Evolutionary conservation across 768 basidiomycete species (phyloP), one percentile per base, ranked within the genome.

Genomic region (Boletus reticuloceps): DNA sequence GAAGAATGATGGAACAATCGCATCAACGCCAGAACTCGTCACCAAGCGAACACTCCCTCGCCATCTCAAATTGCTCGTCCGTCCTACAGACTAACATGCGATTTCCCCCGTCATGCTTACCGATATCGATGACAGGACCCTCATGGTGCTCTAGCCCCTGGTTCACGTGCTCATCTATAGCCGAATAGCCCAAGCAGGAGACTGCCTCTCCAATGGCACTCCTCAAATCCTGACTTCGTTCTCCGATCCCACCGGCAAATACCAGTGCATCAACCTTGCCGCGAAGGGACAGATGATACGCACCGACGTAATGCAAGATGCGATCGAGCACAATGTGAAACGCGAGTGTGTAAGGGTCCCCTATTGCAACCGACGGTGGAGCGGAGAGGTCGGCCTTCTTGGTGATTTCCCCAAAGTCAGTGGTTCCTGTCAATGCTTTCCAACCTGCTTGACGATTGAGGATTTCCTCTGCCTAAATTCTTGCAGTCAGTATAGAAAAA

Each of bases 221-320:
- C 40, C 94, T 73, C 51, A 98, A 70, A 60, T 81, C 77, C 17
- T 71, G 74, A 56, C 85, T 82, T 59, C 77, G 79, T 71, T 97
- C 94, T 0, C 94, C 94, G 50, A 97, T 91, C 0, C 93, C 93
- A 4, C 94, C 93, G 0, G 89, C 79, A 67, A 95, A 94, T 13
- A 94, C 89, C 40, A 95, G 64, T 2, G 87, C 92, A 67, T 94
- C 88, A 12, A 94, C 81, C 25, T 76, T 56, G 16, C 82, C 81
- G 32, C 77, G 77, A 22, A 94, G 80, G 67, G 89, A 87, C 61
- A 91, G 73, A 61, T 86, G 82, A 68, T 92, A 94, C 45, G 84
- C 78, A 7, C 88, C 91, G 44, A 91, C 69, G 59, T 76, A 92
- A 62, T 85, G 79, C 52, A 90, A 63, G 45, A 95, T 77, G 19